Evolutionary conservation across 441 rosid genomes (phyloP), one percentile per base, ranked within the genome.

Genomic region (Adansonia gregorii): DNA sequence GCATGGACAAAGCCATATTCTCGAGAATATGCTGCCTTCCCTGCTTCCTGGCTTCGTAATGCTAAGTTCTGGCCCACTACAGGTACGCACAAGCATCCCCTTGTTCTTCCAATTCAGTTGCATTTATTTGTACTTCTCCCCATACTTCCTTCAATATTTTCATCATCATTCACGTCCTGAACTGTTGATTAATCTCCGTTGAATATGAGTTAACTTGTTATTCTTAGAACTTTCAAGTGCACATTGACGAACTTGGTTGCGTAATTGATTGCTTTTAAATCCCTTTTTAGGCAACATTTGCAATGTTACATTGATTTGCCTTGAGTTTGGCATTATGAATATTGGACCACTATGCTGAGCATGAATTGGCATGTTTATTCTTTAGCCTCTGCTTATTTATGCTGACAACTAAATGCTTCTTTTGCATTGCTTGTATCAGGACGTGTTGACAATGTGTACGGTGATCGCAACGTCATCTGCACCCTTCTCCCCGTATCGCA

Each of bases 51-150:
- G 99, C 97, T 95, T 80, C 92, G 93, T 0, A 54, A 77, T 73
- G 80, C 95, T 3, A 95, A 95, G 85, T 93, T 95, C 91, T 95
- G 99, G 99, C 99, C 99, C 14, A 77, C 70, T 60, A 93, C 98
- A 72, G 90, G 65, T 56, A 56, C 8, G 97, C 91, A 77, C 22
- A 63, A 67, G 24, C 22, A 6, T 46, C 7, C 59, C 22, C 22
- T 48, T 27, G 4, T 45, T 48, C 54, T 14, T 73, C 10, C 6
- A 66, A 41, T 1, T 66, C 1, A 8, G 9, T 66, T n/a, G 49
- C 49, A 11, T 35, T 63, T 31, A 4, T 35, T 35, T 35, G 41
- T 35, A 35, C 6, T 35, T 35, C 4, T 35, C 41, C 41, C 41
- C 41, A 4, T 35, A 35, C 61, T 56, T 58, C 20, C 27, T 19